Evolutionary conservation across 2,329 filamentous ascomycete species (phyloP).

Genomic region (Dactylellina haptotyla): DNA sequence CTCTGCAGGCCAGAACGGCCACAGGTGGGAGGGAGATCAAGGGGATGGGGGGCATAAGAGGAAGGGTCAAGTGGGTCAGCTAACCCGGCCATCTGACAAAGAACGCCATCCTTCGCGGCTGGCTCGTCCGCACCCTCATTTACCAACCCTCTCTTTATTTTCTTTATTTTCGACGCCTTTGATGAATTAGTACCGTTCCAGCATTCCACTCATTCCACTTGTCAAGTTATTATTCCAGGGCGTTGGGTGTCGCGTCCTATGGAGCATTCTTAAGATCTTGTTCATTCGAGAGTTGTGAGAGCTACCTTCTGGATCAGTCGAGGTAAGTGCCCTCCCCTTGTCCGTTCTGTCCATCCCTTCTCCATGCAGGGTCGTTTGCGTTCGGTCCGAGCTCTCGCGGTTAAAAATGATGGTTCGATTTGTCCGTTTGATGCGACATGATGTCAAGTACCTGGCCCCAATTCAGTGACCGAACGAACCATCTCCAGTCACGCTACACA

Average conservation of each 20-base stretch:
- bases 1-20: no score
- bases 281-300: no score
- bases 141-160: background rate
- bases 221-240: no score
- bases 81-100: slow-evolving; percentile 27
- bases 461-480: background rate
- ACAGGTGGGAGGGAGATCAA: no score
- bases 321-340: slow-evolving; percentile 1
- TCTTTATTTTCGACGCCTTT: no score
- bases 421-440: slow-evolving; percentile 36
- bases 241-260: no score
- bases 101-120: background rate
- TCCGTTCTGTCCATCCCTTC: slow-evolving; percentile 1
- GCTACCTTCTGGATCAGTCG: slow-evolving; percentile 6
- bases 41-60: background rate
- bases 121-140: background rate
- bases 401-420: background rate
- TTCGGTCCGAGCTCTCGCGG: background rate
- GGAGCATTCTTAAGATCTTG: no score
- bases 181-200: no score
- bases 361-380: slow-evolving; percentile 3
- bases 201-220: no score
- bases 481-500: slow-evolving; percentile 4
- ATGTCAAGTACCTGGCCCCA: slow-evolving; percentile 29
- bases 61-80: slow-evolving; percentile 7